Evolutionary conservation across 176 grass and related monocot genomes (phyloP).

Genomic region (Avena eriantha): DNA sequence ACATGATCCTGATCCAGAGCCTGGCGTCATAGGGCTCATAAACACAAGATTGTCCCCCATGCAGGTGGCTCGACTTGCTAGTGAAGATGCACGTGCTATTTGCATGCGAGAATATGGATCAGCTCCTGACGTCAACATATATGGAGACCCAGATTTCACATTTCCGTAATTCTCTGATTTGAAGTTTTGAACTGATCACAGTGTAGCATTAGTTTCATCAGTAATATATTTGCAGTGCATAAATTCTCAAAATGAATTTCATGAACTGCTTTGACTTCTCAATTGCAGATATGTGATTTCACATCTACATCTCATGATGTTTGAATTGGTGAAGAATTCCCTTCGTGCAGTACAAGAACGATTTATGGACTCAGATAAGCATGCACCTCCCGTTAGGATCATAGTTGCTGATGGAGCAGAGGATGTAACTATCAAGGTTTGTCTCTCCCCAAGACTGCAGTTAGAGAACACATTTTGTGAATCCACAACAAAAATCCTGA

Average conservation of each 20-base stretch:
- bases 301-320: slow-evolving; percentile 97
- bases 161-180: slow-evolving; percentile 69
- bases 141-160: slow-evolving; percentile 85
- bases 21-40: slow-evolving; percentile 85
- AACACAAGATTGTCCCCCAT: slow-evolving; percentile 86
- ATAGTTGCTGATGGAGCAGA: slow-evolving; percentile 95
- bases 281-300: slow-evolving; percentile 73
- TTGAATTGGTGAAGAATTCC: slow-evolving; percentile 96
- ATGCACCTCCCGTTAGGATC: slow-evolving; percentile 81
- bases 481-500: background rate
- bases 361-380: slow-evolving; percentile 80
- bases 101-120: slow-evolving; percentile 89
- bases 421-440: slow-evolving; percentile 97
- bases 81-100: slow-evolving; percentile 86
- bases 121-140: slow-evolving; percentile 85
- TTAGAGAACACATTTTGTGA: background rate
- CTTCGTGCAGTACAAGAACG: slow-evolving; percentile 96
- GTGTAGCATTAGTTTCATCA: slow-evolving; percentile 8
- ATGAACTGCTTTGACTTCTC: slow-evolving; percentile 27
- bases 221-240: background rate
- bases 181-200: background rate
- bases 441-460: slow-evolving; percentile 13
- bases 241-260: slow-evolving; percentile 1
- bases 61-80: slow-evolving; percentile 66
- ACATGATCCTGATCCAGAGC: slow-evolving; percentile 80